Conservation (phyloP, 768 basidiomycete species). For the Pisolithus microcarpus region DNA sequence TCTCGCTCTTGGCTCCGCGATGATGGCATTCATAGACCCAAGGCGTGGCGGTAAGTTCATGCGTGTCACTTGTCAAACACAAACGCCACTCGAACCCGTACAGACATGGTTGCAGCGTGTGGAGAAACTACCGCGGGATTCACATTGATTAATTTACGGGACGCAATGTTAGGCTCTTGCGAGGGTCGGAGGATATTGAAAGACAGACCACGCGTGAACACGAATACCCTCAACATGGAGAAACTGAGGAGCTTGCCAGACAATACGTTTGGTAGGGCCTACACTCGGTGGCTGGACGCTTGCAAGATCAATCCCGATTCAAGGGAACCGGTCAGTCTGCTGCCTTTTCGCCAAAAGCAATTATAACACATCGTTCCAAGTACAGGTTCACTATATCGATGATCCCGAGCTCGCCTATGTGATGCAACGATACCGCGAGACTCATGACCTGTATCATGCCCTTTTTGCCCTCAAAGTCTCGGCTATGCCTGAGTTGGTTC, state of each 20-base stretch:
- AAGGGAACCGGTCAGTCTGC: slow-evolving; percentile 64
- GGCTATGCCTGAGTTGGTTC: slow-evolving; percentile 84
- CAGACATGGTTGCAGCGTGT: slow-evolving; percentile 93
- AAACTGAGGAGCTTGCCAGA: slow-evolving; percentile 59
- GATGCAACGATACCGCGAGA: slow-evolving; percentile 96
- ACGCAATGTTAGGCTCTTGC: slow-evolving; percentile 65
- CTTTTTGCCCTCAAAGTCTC: slow-evolving; percentile 83
- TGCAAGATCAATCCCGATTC: slow-evolving; percentile 93
- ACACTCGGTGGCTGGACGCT: slow-evolving; percentile 82
- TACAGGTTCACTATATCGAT: slow-evolving; percentile 86
- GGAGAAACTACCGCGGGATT: slow-evolving; percentile 88
- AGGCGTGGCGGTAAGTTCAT: slow-evolving; percentile 66
- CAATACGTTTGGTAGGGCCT: slow-evolving; percentile 80
- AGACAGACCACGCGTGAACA: slow-evolving; percentile 77
- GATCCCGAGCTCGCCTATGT: slow-evolving; percentile 96
- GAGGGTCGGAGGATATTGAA: slow-evolving; percentile 84
- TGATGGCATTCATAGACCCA: slow-evolving; percentile 77
- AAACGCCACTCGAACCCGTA: background rate
- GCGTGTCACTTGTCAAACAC: background rate
- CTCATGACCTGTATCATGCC: slow-evolving; percentile 96
- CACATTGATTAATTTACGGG: slow-evolving; percentile 67
- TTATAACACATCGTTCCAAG: background rate
- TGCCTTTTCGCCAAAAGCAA: background rate
- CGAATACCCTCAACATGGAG: slow-evolving; percentile 66
- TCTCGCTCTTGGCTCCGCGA: slow-evolving; percentile 77